phyloP scores from a whole-genome alignment of 2,329 filamentous ascomycete species.

The Mariannaea elegans region DNA sequence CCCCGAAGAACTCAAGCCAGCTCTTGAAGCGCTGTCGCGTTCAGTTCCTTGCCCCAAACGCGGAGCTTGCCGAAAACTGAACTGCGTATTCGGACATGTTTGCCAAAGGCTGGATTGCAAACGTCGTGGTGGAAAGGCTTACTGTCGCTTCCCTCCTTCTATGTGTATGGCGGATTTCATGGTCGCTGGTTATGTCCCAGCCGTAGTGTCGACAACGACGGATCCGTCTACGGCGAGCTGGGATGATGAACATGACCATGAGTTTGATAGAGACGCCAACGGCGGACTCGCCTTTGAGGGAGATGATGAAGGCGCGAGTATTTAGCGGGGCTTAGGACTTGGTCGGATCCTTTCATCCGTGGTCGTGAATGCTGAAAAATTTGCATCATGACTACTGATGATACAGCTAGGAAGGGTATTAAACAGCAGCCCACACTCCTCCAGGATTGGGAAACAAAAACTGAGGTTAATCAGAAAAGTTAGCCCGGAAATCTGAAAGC shows the following conservation, averaged over 20 bases:
- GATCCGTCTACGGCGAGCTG: slow-evolving; percentile 24
- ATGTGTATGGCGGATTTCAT: slow-evolving; percentile 31
- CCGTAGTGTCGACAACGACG: neutral
- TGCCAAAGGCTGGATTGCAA: slow-evolving; percentile 34
- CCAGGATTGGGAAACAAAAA: no score
- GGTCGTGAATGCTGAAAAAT: neutral
- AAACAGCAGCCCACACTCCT: no score
- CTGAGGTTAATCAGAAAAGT: no score
- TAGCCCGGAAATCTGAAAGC: no score
- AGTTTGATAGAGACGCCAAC: neutral
- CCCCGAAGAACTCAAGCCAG: slow-evolving; percentile 26
- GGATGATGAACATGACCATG: slow-evolving; percentile 19
- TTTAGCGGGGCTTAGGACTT: neutral
- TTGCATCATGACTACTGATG: neutral
- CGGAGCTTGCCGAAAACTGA: slow-evolving; percentile 24
- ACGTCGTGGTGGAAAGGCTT: slow-evolving; percentile 28
- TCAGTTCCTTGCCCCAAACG: slow-evolving; percentile 29
- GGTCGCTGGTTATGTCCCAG: neutral
- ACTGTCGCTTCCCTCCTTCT: slow-evolving; percentile 27
- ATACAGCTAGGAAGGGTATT: neutral
- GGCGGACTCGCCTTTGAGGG: neutral
- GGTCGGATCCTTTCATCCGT: neutral
- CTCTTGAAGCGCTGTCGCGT: slow-evolving; percentile 25
- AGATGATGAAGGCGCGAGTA: neutral
- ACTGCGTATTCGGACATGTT: slow-evolving; percentile 33